phyloP scores from a whole-genome alignment of 2,329 filamentous ascomycete species.

The Neurospora crassa region DNA sequence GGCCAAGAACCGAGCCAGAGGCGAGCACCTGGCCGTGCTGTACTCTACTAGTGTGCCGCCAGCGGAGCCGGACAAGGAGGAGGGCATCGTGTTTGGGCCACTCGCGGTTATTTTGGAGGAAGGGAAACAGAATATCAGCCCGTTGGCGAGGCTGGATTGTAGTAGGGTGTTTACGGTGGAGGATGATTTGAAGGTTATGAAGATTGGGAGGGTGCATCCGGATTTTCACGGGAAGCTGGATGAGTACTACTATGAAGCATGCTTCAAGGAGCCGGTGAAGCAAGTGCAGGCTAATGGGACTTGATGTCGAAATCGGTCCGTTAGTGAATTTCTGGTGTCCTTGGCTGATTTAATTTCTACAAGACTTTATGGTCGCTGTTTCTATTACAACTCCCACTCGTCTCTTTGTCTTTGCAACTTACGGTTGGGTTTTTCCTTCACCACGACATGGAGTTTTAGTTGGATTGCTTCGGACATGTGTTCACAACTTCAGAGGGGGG shows the following conservation, averaged over 20 bases:
- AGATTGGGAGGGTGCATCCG: slow-evolving; percentile 19
- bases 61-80: slow-evolving; percentile 12
- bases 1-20: slow-evolving; percentile 8
- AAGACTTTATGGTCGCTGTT: not conserved
- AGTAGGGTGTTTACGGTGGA: slow-evolving; percentile 21
- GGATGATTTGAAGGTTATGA: slow-evolving; percentile 17
- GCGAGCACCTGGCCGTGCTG: slow-evolving; percentile 17
- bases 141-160: slow-evolving; percentile 19
- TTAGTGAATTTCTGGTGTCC: not conserved
- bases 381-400: not conserved
- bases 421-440: not conserved
- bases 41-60: slow-evolving; percentile 13
- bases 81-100: slow-evolving; percentile 15
- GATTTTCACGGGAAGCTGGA: slow-evolving; percentile 12
- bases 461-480: not conserved
- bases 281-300: not conserved
- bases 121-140: slow-evolving; percentile 17
- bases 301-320: not conserved
- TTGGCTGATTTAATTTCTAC: not conserved
- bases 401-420: not conserved
- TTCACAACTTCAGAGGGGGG: not conserved
- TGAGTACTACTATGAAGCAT: slow-evolving; percentile 15
- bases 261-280: not conserved
- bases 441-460: not conserved
- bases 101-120: slow-evolving; percentile 20